Percentiles rank a stretch among this genome's conserved stretches.
These are phyloP conservation scores for Cutaneotrichosporon arboriforme DNA, from an alignment of 1,284 basidiomycete genomes.

Conservation along the genomic window DNA sequence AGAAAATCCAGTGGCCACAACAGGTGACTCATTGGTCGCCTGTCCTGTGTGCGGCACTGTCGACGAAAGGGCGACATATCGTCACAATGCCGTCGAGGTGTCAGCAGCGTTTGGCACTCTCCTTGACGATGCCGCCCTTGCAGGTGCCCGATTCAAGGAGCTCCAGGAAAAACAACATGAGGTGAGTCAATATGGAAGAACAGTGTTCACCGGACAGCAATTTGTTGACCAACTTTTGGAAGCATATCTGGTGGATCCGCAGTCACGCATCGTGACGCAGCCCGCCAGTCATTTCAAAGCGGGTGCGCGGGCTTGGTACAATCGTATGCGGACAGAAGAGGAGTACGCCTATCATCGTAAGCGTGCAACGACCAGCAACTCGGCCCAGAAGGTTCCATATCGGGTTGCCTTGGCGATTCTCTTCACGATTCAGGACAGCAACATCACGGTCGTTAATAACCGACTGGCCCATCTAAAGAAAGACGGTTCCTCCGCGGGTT, in stretches of 20 bases:
- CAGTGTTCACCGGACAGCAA: constrained; percentile 3
- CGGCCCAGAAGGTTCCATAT: constrained; percentile 13
- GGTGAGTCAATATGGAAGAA: constrained; percentile 1
- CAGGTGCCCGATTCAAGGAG: constrained; percentile 8
- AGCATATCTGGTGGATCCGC: constrained; percentile 11
- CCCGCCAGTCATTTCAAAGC: constrained; percentile 13
- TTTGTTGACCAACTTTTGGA: constrained; percentile 12
- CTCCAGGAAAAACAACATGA: constrained; percentile 11
- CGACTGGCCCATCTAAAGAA: constrained; percentile 13
- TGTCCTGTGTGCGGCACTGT: constrained; percentile 28
- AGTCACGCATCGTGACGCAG: constrained; percentile 4
- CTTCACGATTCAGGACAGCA: constrained; percentile 28
- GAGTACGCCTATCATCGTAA: background rate
- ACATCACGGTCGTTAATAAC: constrained; percentile 23
- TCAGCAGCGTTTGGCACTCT: constrained; percentile 17
- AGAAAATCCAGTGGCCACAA: background rate
- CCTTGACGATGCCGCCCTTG: constrained; percentile 11
- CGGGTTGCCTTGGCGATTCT: constrained; percentile 27
- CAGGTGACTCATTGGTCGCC: constrained; percentile 9
- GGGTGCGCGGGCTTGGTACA: constrained; percentile 14
- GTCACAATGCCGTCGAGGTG: constrained; percentile 12
- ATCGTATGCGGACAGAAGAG: constrained; percentile 10
- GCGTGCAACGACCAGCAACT: constrained; percentile 6
- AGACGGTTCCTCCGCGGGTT: background rate
- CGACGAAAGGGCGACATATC: constrained; percentile 19